phyloP scores from a whole-genome alignment of 345 rosid genomes.

The Syzygium grande region DNA sequence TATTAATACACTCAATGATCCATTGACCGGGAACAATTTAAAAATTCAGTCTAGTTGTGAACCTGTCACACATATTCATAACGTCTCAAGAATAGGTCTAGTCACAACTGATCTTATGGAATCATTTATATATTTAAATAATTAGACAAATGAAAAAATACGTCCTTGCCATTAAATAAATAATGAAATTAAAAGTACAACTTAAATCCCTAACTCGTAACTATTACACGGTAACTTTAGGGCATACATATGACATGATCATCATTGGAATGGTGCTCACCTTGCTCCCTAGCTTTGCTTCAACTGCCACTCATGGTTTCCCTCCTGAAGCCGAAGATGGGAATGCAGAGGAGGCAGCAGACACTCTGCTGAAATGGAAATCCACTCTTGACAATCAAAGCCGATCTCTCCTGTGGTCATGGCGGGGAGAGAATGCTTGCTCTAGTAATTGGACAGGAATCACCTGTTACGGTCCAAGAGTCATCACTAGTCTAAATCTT shows the following conservation, averaged over 20 bases:
- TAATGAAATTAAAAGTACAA: too few species aligned
- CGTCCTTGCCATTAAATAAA: too few species aligned
- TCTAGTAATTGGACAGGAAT: background rate
- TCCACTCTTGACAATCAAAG: background rate
- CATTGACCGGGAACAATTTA: too few species aligned
- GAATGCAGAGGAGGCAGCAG: background rate
- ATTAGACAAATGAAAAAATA: too few species aligned
- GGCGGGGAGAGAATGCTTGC: background rate
- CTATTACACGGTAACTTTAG: too few species aligned
- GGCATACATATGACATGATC: background rate
- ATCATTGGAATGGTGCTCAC: background rate
- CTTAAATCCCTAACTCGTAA: too few species aligned
- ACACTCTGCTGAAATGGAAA: background rate
- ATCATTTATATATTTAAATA: too few species aligned
- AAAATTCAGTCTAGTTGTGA: too few species aligned
- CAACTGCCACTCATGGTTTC: background rate
- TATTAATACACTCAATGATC: too few species aligned
- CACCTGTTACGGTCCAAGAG: background rate
- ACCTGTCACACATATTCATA: too few species aligned
- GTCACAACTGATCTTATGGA: too few species aligned
- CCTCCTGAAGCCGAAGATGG: background rate
- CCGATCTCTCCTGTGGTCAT: background rate
- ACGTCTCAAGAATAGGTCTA: too few species aligned
- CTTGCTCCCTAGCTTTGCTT: background rate
- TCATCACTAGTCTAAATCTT: background rate